Evolutionary conservation across 2,329 filamentous ascomycete genomes (phyloP).

Genomic region (Tolypocladium inflatum): DNA sequence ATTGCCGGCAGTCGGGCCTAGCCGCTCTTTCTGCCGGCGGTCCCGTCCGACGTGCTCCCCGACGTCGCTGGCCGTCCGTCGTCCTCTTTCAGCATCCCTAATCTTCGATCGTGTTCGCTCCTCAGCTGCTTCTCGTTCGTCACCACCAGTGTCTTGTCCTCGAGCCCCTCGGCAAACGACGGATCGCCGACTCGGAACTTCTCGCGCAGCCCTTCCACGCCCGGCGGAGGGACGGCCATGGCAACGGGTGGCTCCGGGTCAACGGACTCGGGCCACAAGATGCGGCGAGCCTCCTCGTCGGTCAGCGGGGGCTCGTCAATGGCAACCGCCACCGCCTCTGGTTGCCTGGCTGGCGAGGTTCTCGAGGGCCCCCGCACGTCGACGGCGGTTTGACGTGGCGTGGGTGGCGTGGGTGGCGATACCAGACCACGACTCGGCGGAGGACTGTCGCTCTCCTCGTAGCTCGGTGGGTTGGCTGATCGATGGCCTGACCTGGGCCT

Average conservation of each 20-base stretch:
- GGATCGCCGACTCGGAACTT: constrained; percentile 30
- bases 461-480: neutral
- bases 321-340: constrained; percentile 8
- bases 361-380: constrained; percentile 4
- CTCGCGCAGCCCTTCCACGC: constrained; percentile 21
- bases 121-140: constrained; percentile 24
- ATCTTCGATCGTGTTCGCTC: constrained; percentile 19
- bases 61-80: neutral
- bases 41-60: neutral
- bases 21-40: neutral
- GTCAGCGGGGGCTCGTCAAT: constrained; percentile 24
- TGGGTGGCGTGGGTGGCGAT: constrained; percentile 1
- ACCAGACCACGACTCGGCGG: neutral
- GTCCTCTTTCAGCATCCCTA: constrained; percentile 14
- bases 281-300: constrained; percentile 27
- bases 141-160: constrained; percentile 28
- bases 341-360: constrained; percentile 2
- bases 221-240: constrained; percentile 1
- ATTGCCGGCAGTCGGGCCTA: neutral
- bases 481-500: neutral
- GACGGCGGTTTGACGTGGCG: constrained; percentile 8
- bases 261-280: constrained; percentile 26
- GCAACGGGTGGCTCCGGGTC: constrained; percentile 5
- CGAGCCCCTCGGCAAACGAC: constrained; percentile 17
- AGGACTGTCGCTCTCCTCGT: neutral